Conservation (phyloP, 148 eudicot genomes). For the Chenopodium album region DNA sequence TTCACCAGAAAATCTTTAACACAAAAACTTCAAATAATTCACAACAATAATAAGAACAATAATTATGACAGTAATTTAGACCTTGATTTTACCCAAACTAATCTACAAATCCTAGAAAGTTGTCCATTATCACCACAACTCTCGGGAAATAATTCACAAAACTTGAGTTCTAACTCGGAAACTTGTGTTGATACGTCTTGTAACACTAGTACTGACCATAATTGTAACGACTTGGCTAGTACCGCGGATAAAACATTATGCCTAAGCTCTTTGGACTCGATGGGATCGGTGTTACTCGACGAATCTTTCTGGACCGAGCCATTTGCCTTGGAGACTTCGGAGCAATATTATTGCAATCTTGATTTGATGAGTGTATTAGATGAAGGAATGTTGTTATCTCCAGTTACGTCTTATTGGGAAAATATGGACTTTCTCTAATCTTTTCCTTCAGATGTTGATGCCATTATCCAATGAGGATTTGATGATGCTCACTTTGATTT, state of each 20-base stretch:
- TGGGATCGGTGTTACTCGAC: background rate
- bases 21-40: background rate
- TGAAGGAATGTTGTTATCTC: background rate
- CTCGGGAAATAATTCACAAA: background rate
- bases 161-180: background rate
- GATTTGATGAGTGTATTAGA: background rate
- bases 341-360: background rate
- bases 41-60: no score
- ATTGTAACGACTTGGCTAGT: background rate
- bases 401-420: background rate
- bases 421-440: no score
- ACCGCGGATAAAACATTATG: background rate
- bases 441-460: no score
- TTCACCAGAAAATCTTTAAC: background rate
- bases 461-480: no score
- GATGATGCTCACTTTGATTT: no score
- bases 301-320: background rate
- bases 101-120: background rate
- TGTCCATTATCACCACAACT: background rate
- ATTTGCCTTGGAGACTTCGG: background rate
- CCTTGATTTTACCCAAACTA: background rate
- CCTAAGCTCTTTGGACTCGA: no score
- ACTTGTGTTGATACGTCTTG: background rate
- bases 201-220: background rate
- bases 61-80: background rate